Evolutionary conservation across 352 stramenopile species (phyloP).

Genomic region (Elongisporangium anandrum): DNA sequence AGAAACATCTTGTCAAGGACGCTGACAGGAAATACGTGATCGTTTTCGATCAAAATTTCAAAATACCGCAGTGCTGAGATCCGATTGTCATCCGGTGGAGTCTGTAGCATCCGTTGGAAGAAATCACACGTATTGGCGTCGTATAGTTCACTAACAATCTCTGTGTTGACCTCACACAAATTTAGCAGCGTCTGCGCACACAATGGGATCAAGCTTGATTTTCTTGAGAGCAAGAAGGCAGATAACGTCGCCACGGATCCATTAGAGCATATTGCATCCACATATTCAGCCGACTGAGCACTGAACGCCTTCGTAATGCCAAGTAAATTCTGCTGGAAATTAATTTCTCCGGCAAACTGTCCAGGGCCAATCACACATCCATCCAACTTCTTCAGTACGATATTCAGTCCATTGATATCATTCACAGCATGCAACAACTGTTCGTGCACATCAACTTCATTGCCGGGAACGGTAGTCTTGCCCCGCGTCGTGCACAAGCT

Average conservation of each 20-base stretch:
- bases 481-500: conserved; percentile 53
- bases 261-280: conserved; percentile 53
- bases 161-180: conserved; percentile 64
- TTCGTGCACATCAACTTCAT: conserved; percentile 20
- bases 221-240: conserved; percentile 65
- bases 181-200: conserved; percentile 77
- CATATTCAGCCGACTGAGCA: conserved; percentile 43
- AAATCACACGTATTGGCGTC: conserved; percentile 66
- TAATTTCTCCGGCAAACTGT: conserved; percentile 74
- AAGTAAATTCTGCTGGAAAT: conserved; percentile 72
- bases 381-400: conserved; percentile 69
- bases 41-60: conserved; percentile 47
- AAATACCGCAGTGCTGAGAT: conserved; percentile 74
- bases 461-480: conserved; percentile 7
- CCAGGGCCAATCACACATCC: conserved; percentile 56
- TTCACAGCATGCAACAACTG: conserved; percentile 51
- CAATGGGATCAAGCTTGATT: conserved; percentile 56
- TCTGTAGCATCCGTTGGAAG: conserved; percentile 73
- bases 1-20: conserved; percentile 76
- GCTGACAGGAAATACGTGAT: conserved; percentile 37
- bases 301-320: conserved; percentile 78
- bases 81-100: conserved; percentile 68
- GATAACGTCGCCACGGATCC: conserved; percentile 49
- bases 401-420: conserved; percentile 55
- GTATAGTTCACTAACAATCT: conserved; percentile 61